Percentiles rank a stretch among this genome's conserved stretches.
phyloP scores from a whole-genome alignment of 2,329 filamentous ascomycete genomes.

The Hypoxylon sp. region DNA sequence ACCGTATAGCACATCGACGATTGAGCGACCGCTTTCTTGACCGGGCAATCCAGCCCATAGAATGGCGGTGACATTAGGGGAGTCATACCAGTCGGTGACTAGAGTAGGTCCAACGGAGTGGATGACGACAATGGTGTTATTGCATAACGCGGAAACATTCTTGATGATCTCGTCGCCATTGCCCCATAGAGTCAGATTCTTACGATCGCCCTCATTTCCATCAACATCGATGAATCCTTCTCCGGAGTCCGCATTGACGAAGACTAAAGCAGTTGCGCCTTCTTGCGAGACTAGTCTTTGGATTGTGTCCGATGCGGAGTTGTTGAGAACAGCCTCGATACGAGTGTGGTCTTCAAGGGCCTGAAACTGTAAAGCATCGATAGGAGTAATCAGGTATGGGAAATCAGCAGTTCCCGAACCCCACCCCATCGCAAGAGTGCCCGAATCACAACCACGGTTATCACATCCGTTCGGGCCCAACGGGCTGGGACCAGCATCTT shows the following conservation, averaged over 20 bases:
- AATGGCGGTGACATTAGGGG: slow-evolving; percentile 86
- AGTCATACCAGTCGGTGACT: slow-evolving; percentile 80
- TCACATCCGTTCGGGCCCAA: slow-evolving; percentile 84
- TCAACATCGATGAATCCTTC: slow-evolving; percentile 90
- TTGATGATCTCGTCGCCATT: slow-evolving; percentile 85
- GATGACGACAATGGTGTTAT: slow-evolving; percentile 93
- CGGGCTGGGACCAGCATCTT: slow-evolving; percentile 83
- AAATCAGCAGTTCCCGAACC: slow-evolving; percentile 82
- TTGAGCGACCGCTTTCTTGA: slow-evolving; percentile 84
- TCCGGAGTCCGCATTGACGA: slow-evolving; percentile 88
- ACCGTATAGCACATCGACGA: slow-evolving; percentile 88
- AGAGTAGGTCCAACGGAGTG: slow-evolving; percentile 88
- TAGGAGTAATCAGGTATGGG: slow-evolving; percentile 82
- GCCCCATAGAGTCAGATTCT: slow-evolving; percentile 92
- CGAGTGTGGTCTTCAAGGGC: slow-evolving; percentile 71
- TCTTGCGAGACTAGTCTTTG: slow-evolving; percentile 72
- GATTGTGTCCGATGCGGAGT: slow-evolving; percentile 74
- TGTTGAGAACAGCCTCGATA: slow-evolving; percentile 77
- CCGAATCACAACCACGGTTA: slow-evolving; percentile 74
- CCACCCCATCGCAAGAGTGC: slow-evolving; percentile 83
- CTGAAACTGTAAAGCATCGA: slow-evolving; percentile 76
- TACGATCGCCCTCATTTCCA: slow-evolving; percentile 88
- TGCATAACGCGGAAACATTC: slow-evolving; percentile 81
- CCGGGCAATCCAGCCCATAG: slow-evolving; percentile 87
- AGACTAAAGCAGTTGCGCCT: slow-evolving; percentile 83